Percentiles rank a stretch among this genome's conserved stretches.
Conservation (phyloP, 352 stramenopile genomes). For the Pythium folliculosum region DNA sequence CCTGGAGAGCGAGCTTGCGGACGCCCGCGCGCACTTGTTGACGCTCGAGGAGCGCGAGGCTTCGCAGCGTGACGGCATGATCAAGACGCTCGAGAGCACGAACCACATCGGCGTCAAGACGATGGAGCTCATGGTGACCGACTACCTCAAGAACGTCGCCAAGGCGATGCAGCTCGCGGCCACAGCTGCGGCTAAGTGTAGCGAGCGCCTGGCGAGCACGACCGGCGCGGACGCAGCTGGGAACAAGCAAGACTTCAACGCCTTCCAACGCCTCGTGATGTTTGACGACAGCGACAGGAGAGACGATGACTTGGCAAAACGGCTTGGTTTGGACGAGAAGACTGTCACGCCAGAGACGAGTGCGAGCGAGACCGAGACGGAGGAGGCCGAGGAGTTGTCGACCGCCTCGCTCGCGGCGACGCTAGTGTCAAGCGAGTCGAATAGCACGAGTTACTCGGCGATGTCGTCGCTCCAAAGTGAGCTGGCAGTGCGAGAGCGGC, state of each 20-base stretch:
- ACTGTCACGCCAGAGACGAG: background rate
- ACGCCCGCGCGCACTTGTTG: slow-evolving; percentile 22
- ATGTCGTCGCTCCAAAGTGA: background rate
- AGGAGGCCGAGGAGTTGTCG: background rate
- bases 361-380: slow-evolving; percentile 7
- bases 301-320: slow-evolving; percentile 3
- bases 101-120: slow-evolving; percentile 48
- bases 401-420: too few species aligned
- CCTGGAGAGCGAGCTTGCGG: slow-evolving; percentile 31
- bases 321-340: slow-evolving; percentile 10
- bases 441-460: background rate
- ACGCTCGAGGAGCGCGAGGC: slow-evolving; percentile 36
- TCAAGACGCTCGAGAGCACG: slow-evolving; percentile 39
- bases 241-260: too few species aligned
- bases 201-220: background rate
- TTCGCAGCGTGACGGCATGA: slow-evolving; percentile 39
- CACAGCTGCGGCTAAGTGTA: slow-evolving; percentile 2
- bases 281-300: slow-evolving; percentile 12
- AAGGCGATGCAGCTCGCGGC: slow-evolving; percentile 17
- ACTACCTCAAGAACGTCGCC: slow-evolving; percentile 42
- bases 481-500: background rate
- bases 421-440: too few species aligned
- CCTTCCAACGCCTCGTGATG: background rate
- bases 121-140: slow-evolving; percentile 59
- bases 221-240: too few species aligned